phyloP scores from a whole-genome alignment of 1,284 basidiomycete genomes.

The Leccinum solheimii region DNA sequence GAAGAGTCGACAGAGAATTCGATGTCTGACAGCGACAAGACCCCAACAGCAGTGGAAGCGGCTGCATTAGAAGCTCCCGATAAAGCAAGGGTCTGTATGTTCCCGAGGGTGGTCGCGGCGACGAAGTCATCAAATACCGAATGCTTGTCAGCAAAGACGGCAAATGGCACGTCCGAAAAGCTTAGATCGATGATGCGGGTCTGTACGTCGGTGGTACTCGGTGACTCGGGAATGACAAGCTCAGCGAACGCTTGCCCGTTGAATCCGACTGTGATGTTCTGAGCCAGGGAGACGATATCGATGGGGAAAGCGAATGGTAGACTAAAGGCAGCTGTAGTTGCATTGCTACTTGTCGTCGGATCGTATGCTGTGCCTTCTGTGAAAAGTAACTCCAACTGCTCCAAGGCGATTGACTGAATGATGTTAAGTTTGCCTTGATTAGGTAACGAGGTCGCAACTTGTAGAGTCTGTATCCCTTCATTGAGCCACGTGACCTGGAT shows the following conservation, averaged over 20 bases:
- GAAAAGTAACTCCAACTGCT: constrained; percentile 66
- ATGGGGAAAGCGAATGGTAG: constrained; percentile 74
- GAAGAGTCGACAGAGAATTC: constrained; percentile 63
- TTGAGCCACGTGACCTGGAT: constrained; percentile 72
- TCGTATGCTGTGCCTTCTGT: constrained; percentile 53
- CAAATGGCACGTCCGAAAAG: constrained; percentile 65
- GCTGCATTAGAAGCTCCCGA: constrained; percentile 61
- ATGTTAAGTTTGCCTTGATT: constrained; percentile 63
- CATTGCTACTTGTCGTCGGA: constrained; percentile 61
- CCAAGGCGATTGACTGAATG: constrained; percentile 66
- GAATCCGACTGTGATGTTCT: constrained; percentile 61
- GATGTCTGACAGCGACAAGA: constrained; percentile 61
- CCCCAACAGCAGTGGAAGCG: constrained; percentile 72
- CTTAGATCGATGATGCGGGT: constrained; percentile 62
- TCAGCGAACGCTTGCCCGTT: constrained; percentile 60
- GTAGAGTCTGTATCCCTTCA: constrained; percentile 69
- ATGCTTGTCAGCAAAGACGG: constrained; percentile 54
- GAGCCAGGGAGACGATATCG: constrained; percentile 62
- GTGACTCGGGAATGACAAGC: constrained; percentile 61
- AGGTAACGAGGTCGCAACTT: constrained; percentile 62
- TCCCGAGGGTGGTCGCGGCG: constrained; percentile 59
- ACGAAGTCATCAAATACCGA: constrained; percentile 64
- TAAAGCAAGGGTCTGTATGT: constrained; percentile 53
- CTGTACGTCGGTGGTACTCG: constrained; percentile 63
- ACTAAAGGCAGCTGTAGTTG: constrained; percentile 62